phyloP scores from a whole-genome alignment of 805 yeast species.

The Pichia nanzhaoensis region DNA sequence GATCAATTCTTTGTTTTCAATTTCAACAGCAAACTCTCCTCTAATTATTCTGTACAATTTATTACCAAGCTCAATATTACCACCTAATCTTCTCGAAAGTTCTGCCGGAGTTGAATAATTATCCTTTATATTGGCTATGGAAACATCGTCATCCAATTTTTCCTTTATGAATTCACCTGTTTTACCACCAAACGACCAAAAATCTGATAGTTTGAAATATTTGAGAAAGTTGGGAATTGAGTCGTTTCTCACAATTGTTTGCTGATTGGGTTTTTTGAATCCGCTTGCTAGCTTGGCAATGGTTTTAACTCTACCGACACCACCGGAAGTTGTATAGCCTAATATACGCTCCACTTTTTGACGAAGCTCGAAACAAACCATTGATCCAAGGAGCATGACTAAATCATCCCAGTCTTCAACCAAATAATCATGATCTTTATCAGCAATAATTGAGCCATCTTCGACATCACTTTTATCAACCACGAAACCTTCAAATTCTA shows the following conservation, averaged over 20 bases:
- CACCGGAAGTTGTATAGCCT: conserved; percentile 87
- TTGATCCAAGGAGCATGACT: conserved; percentile 59
- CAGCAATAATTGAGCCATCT: conserved; percentile 13
- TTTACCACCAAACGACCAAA: conserved; percentile 92
- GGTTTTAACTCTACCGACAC: conserved; percentile 68
- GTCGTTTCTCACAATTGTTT: conserved; percentile 58
- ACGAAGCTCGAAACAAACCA: conserved; percentile 49
- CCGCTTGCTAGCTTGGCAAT: conserved; percentile 87
- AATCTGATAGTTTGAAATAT: conserved; percentile 59
- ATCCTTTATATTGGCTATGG: conserved; percentile 45
- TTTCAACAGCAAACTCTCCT: conserved; percentile 51
- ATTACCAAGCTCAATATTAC: conserved; percentile 42
- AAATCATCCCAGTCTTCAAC: conserved; percentile 77
- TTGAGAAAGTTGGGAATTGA: conserved; percentile 48
- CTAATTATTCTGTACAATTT: conserved; percentile 56
- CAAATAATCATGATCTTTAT: background rate
- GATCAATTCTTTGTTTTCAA: conserved; percentile 52
- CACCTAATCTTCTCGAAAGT: conserved; percentile 31
- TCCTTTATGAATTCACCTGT: conserved; percentile 54
- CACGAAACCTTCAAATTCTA: conserved; percentile 29
- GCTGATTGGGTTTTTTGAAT: conserved; percentile 76
- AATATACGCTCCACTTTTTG: conserved; percentile 43
- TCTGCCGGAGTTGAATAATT: conserved; percentile 35
- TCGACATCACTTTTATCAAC: conserved; percentile 18
- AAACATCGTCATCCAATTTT: conserved; percentile 32